Evolutionary conservation across 1,139 yeast species (phyloP).

Genomic region (Taiozyma sp.): DNA sequence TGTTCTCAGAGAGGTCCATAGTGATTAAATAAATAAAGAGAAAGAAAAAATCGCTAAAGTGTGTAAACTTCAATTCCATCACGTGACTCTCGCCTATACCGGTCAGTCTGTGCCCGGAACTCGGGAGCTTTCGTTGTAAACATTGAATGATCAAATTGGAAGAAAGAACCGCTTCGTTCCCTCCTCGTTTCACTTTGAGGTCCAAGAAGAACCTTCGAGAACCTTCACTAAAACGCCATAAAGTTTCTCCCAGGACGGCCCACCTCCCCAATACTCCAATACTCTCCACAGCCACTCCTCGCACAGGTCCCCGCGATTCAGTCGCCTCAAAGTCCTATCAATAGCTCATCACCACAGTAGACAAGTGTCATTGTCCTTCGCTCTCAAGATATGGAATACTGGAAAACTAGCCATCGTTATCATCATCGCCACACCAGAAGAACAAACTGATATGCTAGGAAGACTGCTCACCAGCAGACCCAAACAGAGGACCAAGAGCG

Average conservation of each 20-base stretch:
- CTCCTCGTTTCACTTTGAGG: not conserved
- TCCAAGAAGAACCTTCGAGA: not conserved
- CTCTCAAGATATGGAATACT: not conserved
- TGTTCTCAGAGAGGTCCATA: too few species aligned
- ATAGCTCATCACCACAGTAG: not conserved
- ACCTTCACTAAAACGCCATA: not conserved
- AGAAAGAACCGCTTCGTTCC: not conserved
- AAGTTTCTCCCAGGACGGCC: not conserved
- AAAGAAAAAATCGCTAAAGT: too few species aligned
- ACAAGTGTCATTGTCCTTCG: not conserved
- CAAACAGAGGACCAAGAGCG: not conserved
- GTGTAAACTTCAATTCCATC: too few species aligned
- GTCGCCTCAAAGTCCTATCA: not conserved
- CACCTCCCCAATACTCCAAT: not conserved
- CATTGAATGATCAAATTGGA: not conserved
- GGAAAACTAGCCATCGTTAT: not conserved
- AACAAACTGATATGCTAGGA: constrained; percentile 1
- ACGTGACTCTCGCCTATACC: too few species aligned
- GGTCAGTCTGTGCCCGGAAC: too few species aligned
- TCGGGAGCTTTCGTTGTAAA: not conserved
- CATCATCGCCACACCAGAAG: not conserved
- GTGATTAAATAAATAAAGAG: too few species aligned
- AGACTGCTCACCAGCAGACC: constrained; percentile 1
- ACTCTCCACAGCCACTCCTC: too few species aligned
- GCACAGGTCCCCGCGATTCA: too few species aligned